These are phyloP conservation scores for Boletus sp. DNA, from an alignment of 768 basidiomycete species.

Conservation along the genomic window DNA sequence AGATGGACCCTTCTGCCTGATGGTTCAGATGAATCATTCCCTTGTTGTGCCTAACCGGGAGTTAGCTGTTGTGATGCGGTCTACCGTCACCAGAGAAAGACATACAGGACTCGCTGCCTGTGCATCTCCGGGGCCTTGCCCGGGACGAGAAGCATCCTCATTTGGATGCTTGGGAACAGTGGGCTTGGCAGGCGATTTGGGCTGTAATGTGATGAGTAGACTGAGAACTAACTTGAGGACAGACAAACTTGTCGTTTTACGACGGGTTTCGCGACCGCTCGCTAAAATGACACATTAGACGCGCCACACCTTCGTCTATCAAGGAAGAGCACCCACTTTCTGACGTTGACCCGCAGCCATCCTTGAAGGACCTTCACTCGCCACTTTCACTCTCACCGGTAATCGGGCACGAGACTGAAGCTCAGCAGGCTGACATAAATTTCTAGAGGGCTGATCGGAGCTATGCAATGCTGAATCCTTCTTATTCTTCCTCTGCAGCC, in stretches of 20 bases:
- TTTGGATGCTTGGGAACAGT: background rate
- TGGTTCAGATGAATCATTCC: background rate
- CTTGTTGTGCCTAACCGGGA: background rate
- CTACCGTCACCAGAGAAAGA: background rate
- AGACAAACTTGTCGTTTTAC: background rate
- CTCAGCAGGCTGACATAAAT: background rate
- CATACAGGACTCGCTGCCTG: background rate
- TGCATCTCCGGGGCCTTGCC: background rate
- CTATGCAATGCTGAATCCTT: background rate
- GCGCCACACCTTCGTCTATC: background rate
- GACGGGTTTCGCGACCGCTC: background rate
- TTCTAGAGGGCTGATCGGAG: background rate
- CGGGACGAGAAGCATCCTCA: accelerated
- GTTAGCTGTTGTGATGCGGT: background rate
- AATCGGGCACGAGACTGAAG: background rate
- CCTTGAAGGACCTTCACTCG: background rate
- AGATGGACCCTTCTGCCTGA: background rate
- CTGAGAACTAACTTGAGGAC: background rate
- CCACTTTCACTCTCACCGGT: background rate
- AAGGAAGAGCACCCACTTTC: background rate
- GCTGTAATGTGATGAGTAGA: background rate
- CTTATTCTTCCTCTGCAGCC: background rate
- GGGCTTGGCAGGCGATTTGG: background rate
- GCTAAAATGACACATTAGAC: background rate
- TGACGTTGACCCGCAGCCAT: background rate